A percentile compares a stretch with the other conserved stretches of the same genome.
phyloP scores from a whole-genome alignment of 169 alveolate genomes.

The Plasmodium inui region DNA sequence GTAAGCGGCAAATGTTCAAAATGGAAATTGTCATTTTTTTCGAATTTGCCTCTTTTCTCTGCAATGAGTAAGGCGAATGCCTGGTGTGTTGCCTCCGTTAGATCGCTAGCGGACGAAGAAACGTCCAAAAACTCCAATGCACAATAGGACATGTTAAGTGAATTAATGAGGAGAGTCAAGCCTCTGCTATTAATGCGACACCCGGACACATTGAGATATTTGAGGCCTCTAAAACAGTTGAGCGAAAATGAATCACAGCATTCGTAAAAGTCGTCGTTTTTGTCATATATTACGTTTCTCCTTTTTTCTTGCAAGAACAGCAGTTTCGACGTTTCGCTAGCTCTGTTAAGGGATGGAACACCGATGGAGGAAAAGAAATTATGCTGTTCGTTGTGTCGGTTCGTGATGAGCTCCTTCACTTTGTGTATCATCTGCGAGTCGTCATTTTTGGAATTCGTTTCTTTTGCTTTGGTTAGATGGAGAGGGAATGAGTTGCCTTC shows the following conservation, averaged over 20 bases:
- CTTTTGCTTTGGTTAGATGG: not conserved
- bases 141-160: slow-evolving; percentile 21
- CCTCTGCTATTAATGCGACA: slow-evolving; percentile 31
- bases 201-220: slow-evolving; percentile 33
- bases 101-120: slow-evolving; percentile 19
- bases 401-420: slow-evolving; percentile 14
- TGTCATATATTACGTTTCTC: slow-evolving; percentile 47
- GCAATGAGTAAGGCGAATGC: slow-evolving; percentile 10
- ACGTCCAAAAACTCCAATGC: slow-evolving; percentile 51
- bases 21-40: slow-evolving; percentile 1
- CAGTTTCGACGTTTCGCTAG: slow-evolving; percentile 28
- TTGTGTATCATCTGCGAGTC: not conserved
- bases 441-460: not conserved
- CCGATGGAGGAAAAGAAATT: slow-evolving; percentile 52
- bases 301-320: slow-evolving; percentile 33
- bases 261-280: slow-evolving; percentile 1
- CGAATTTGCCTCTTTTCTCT: slow-evolving; percentile 17
- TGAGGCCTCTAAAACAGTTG: slow-evolving; percentile 45
- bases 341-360: slow-evolving; percentile 25
- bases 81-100: slow-evolving; percentile 25
- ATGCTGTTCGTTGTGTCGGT: slow-evolving; percentile 36
- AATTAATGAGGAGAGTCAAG: slow-evolving; percentile 13
- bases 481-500: not conserved
- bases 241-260: slow-evolving; percentile 18
- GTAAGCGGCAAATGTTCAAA: slow-evolving; percentile 44